Base-by-base conservation (phyloP, 1,284 basidiomycete genomes). In the Caloboletus inedulis region DNA sequence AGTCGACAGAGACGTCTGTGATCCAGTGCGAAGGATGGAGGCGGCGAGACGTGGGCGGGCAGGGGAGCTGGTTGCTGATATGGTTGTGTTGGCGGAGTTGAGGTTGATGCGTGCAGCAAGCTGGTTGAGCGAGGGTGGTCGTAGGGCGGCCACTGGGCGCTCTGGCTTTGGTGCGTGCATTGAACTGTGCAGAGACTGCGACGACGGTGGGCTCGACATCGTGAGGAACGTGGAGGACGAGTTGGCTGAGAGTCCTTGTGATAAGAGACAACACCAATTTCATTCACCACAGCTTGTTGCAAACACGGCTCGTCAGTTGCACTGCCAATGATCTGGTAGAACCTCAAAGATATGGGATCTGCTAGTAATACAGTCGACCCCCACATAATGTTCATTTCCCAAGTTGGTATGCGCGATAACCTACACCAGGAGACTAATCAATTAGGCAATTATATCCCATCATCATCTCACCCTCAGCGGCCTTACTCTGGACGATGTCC, bases 121-220 rank as follows among this genome's bases (percentile, higher is more conserved):
- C 69, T 89, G 85, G 70, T 88, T 86, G 14, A 90, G 77, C n/a
- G 87, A 88, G 0, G 87, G 87, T 43, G 85, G 74, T 36, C 85
- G 79, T 12, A 64, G 30, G 23, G 63, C 62, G 6, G 69, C 21
- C 8, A 59, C 48, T 18, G 71, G 51, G 19, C 73, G 69, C 49
- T 78, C 76, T 12, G 73, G 63, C 60, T 76, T 79, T 40, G 73
- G 62, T 4, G 65, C 71, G 52, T 74, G 69, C 49, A 70, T 59
- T n/a, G 69, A 70, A 19, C 61, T 65, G 2, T 67, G 60, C 33
- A 70, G 23, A 27, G 66, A 68, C 18, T 67, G 62, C 10, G 53
- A 65, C 43, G 52, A 53, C 41, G 65, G 66, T 34, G 69, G 68
- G 49, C 65, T 69, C 40, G 65, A 70, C 65, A 67, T 67, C 45